phyloP scores from a whole-genome alignment of 2,329 filamentous ascomycete genomes.

The Ceratocystis colombiana region DNA sequence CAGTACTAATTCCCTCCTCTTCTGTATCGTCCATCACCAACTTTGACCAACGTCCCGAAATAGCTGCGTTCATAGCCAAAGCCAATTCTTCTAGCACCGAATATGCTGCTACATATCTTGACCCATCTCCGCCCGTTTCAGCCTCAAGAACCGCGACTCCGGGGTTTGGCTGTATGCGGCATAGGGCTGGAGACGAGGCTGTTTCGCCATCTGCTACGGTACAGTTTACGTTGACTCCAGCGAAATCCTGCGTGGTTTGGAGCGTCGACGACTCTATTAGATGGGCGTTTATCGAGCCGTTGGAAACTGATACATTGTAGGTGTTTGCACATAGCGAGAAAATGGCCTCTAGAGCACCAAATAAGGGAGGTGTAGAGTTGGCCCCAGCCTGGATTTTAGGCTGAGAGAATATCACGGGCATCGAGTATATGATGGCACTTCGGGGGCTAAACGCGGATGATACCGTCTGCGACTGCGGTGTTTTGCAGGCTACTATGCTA shows the following conservation, averaged over 20 bases:
- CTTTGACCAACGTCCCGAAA: slow-evolving; percentile 22
- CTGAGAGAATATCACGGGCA: slow-evolving; percentile 31
- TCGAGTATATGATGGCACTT: slow-evolving; percentile 28
- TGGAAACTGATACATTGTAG: slow-evolving; percentile 26
- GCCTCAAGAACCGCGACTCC: not conserved
- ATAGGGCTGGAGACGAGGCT: slow-evolving; percentile 17
- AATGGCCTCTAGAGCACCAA: slow-evolving; percentile 30
- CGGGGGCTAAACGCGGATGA: slow-evolving; percentile 26
- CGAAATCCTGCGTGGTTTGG: not conserved
- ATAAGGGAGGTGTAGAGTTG: slow-evolving; percentile 8
- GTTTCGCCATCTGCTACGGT: slow-evolving; percentile 4
- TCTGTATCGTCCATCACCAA: not conserved
- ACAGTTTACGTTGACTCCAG: slow-evolving; percentile 21
- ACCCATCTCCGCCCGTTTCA: not conserved
- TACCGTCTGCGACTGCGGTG: slow-evolving; percentile 26
- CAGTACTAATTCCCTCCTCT: slow-evolving; percentile 22
- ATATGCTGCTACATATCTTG: slow-evolving; percentile 17
- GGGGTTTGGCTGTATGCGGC: slow-evolving; percentile 1
- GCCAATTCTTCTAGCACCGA: slow-evolving; percentile 21
- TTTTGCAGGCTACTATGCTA: slow-evolving; percentile 25
- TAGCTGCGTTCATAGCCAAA: slow-evolving; percentile 23
- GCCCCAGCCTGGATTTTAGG: slow-evolving; percentile 18
- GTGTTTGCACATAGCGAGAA: slow-evolving; percentile 31
- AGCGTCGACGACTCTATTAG: slow-evolving; percentile 14
- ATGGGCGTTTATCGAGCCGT: not conserved